Percentiles rank a stretch among this genome's conserved stretches.
These are phyloP conservation scores for Phyllostachys edulis DNA, from an alignment of 176 grass and related monocot genomes.

Conservation along the genomic window DNA sequence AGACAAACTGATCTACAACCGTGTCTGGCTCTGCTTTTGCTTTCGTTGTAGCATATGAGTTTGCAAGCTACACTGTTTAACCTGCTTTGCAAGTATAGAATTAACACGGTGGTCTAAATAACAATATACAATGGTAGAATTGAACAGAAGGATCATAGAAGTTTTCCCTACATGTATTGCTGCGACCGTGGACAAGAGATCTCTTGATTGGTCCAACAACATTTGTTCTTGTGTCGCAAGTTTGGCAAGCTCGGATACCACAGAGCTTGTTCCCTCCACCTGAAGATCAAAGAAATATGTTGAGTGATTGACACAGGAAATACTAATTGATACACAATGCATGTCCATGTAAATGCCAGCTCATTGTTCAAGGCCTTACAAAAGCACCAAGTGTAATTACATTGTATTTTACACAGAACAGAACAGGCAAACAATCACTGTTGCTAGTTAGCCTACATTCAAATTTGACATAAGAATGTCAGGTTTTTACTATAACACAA, in stretches of 20 bases:
- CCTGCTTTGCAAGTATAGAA: constrained; percentile 48
- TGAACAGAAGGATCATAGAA: neutral
- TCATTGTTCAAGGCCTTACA: neutral
- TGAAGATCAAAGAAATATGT: constrained; percentile 32
- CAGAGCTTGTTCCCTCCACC: constrained; percentile 68
- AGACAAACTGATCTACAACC: constrained; percentile 48
- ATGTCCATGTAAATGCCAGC: neutral
- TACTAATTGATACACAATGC: neutral
- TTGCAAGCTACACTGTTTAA: constrained; percentile 86
- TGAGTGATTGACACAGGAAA: neutral
- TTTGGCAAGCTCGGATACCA: constrained; percentile 65
- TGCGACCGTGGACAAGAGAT: constrained; percentile 71
- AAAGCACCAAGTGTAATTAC: neutral
- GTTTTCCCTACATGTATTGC: constrained; percentile 70
- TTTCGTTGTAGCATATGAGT: constrained; percentile 82
- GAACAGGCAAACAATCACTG: neutral
- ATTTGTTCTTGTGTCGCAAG: constrained; percentile 70
- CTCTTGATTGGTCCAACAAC: constrained; percentile 71
- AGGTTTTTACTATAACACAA: neutral
- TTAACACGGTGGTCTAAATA: neutral
- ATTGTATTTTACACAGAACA: neutral
- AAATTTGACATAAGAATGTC: neutral
- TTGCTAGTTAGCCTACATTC: neutral
- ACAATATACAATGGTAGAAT: neutral
- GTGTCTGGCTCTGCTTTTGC: constrained; percentile 38